phyloP scores from a whole-genome alignment of 2,329 filamentous ascomycete genomes.

The Magnaporthiopsis rhizophila region DNA sequence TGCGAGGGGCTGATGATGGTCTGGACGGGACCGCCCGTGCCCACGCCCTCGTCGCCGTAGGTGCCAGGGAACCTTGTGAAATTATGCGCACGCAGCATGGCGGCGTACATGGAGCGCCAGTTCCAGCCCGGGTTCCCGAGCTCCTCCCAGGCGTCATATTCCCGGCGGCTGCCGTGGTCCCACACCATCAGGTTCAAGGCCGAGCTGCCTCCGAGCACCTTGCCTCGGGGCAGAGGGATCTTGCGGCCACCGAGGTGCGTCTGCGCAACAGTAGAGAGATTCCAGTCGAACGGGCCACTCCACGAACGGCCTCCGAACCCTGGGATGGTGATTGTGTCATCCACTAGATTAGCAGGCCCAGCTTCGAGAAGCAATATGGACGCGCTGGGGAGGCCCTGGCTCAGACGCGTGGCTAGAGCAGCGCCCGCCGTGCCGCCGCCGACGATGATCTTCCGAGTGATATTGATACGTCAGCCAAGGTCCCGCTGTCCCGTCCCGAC shows the following conservation, averaged over 20 bases:
- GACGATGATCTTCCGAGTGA: constrained; percentile 12
- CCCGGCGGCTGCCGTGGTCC: constrained; percentile 35
- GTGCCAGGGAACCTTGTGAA: not conserved
- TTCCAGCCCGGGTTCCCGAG: constrained; percentile 53
- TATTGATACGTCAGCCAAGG: not conserved
- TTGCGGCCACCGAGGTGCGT: constrained; percentile 20
- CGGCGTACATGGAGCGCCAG: constrained; percentile 31
- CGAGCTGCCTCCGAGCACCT: constrained; percentile 53
- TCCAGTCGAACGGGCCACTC: constrained; percentile 25
- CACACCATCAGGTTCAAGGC: constrained; percentile 53
- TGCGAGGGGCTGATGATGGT: constrained; percentile 31
- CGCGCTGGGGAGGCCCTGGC: constrained; percentile 14
- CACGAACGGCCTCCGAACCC: constrained; percentile 19
- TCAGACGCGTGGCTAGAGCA: constrained; percentile 18
- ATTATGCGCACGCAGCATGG: not conserved
- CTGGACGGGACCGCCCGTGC: constrained; percentile 14
- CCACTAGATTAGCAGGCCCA: constrained; percentile 16
- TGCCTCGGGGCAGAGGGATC: constrained; percentile 24
- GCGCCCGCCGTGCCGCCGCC: constrained; percentile 20
- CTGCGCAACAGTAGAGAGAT: constrained; percentile 28
- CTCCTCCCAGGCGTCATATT: constrained; percentile 49
- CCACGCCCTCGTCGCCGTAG: not conserved
- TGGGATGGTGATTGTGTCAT: constrained; percentile 20
- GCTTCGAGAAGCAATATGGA: constrained; percentile 24
- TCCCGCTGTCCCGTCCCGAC: too few relatives aligned